Evolutionary conservation across 768 basidiomycete genomes (phyloP).

Genomic region (Boletus pseudopeckii): DNA sequence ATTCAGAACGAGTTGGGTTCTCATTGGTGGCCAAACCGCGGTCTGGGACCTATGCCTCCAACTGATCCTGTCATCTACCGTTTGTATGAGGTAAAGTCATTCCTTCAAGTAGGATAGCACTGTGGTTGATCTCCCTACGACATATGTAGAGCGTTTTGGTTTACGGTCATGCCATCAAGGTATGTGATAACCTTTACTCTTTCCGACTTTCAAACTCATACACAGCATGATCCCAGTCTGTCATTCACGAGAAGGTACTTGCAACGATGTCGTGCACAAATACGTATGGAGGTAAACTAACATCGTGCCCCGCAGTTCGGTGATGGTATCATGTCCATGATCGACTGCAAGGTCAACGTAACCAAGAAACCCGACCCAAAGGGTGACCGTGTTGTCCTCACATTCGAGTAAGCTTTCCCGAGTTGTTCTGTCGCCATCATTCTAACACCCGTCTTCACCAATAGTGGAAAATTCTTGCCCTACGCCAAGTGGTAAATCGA

Average conservation of each 20-base stretch:
- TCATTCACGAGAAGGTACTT: slow-evolving; percentile 73
- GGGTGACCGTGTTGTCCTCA: slow-evolving; percentile 75
- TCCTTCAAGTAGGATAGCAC: background rate
- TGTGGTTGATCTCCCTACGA: background rate
- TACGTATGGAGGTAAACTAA: background rate
- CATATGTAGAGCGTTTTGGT: slow-evolving; percentile 58
- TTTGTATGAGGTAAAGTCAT: slow-evolving; percentile 61
- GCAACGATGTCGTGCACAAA: background rate
- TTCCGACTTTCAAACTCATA: background rate
- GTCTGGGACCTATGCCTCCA: slow-evolving; percentile 65
- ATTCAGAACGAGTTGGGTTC: slow-evolving; percentile 49
- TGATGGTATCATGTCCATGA: slow-evolving; percentile 88
- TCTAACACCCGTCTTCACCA: slow-evolving; percentile 1
- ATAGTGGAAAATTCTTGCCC: slow-evolving; percentile 74
- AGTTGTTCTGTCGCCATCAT: background rate
- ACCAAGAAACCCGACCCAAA: slow-evolving; percentile 70
- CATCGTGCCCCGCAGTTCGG: slow-evolving; percentile 51
- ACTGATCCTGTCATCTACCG: slow-evolving; percentile 80
- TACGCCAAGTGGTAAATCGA: slow-evolving; percentile 60
- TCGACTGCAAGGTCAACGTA: slow-evolving; percentile 72
- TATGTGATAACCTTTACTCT: slow-evolving; percentile 20
- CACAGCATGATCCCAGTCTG: slow-evolving; percentile 38
- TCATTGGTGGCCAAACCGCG: slow-evolving; percentile 74
- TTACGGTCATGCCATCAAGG: slow-evolving; percentile 79
- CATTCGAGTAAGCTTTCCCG: slow-evolving; percentile 62